These are phyloP conservation scores for Rhodotorula sp. DNA, from an alignment of 1,284 basidiomycete genomes.

Conservation along the genomic window DNA sequence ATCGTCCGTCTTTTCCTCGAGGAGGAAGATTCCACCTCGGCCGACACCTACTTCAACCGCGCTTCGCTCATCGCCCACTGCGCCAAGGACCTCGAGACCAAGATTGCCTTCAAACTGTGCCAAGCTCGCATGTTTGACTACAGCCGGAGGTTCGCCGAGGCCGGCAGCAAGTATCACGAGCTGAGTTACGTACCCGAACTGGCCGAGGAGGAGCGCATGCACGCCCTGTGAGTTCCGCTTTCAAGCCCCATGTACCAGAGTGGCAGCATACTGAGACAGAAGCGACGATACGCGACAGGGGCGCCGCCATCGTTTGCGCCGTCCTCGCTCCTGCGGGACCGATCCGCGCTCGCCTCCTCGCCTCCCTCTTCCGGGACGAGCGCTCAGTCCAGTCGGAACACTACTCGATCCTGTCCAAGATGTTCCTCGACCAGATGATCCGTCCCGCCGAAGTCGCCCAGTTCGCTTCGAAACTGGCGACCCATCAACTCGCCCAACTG, in stretches of 20 bases:
- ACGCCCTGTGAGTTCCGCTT: conserved; percentile 67
- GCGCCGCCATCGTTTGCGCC: conserved; percentile 88
- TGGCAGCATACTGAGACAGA: neutral
- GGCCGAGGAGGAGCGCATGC: conserved; percentile 81
- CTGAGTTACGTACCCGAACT: conserved; percentile 60
- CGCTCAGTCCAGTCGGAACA: conserved; percentile 75
- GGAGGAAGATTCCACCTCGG: conserved; percentile 89
- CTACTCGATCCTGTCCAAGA: conserved; percentile 88
- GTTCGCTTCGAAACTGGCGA: conserved; percentile 81
- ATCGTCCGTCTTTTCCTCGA: conserved; percentile 94
- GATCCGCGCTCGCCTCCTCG: conserved; percentile 85
- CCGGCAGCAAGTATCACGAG: conserved; percentile 92
- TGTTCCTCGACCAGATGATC: conserved; percentile 96
- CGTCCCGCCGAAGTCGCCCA: conserved; percentile 81
- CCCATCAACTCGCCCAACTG: conserved; percentile 90
- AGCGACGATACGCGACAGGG: conserved; percentile 53
- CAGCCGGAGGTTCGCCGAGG: conserved; percentile 86
- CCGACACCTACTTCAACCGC: conserved; percentile 93
- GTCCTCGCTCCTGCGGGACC: conserved; percentile 97
- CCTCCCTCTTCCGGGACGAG: conserved; percentile 90
- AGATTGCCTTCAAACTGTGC: conserved; percentile 51
- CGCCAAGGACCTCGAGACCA: conserved; percentile 69
- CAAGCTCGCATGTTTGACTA: conserved; percentile 89
- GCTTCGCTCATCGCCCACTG: conserved; percentile 85
- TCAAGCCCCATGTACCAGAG: neutral